Evolutionary conservation across 148 eudicot species (phyloP).

Genomic region (Rheum nobile): DNA sequence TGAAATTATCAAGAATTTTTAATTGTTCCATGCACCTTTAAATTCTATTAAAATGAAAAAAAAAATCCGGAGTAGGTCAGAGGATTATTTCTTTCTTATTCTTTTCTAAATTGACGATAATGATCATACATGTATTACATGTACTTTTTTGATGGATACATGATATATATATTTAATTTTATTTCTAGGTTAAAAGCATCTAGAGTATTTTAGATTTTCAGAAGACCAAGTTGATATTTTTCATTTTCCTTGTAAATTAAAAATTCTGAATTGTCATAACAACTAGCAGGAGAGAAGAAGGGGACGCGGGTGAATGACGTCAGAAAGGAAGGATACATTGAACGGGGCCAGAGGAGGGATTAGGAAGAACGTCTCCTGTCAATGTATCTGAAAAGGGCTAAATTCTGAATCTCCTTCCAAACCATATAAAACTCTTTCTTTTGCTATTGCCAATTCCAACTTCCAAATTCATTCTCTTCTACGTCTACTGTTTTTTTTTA

Average conservation of each 20-base stretch:
- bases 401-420: constrained; percentile 13
- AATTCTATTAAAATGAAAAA: neutral
- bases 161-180: neutral
- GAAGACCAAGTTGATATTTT: neutral
- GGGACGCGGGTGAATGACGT: constrained; percentile 14
- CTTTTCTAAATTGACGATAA: too few relatives aligned
- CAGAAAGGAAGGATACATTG: constrained; percentile 21
- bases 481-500: neutral
- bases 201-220: neutral
- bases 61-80: neutral
- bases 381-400: constrained; percentile 11
- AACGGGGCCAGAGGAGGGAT: constrained; percentile 11
- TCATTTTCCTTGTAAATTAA: neutral
- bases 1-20: too few relatives aligned
- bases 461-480: neutral
- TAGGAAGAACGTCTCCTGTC: constrained; percentile 6
- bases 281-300: neutral
- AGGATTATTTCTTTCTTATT: too few relatives aligned
- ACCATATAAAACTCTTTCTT: constrained; percentile 1
- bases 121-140: neutral
- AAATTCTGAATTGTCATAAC: neutral
- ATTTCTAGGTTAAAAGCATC: neutral
- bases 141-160: neutral
- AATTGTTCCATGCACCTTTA: too few relatives aligned
- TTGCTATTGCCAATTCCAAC: neutral